Evolutionary conservation across 495 filamentous ascomycete species (phyloP).

Genomic region (Hypoxylon lienhwacheense): DNA sequence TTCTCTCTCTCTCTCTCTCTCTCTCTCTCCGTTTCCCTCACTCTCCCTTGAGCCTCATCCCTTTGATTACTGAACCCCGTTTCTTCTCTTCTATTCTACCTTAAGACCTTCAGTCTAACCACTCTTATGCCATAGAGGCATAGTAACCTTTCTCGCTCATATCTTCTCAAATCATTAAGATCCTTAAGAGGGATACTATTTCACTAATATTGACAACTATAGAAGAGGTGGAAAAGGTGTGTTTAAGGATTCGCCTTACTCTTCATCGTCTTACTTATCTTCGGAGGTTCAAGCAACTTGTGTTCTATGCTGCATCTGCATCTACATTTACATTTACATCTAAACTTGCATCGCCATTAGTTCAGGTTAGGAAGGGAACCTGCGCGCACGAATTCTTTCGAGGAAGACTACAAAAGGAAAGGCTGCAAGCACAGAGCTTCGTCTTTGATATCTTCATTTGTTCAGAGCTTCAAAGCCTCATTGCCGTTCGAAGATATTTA

Average conservation of each 20-base stretch:
- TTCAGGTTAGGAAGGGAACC: constrained; percentile 16
- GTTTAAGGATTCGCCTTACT: too few relatives aligned
- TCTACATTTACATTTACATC: constrained; percentile 13
- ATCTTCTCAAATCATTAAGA: not conserved
- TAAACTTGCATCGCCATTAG: constrained; percentile 12
- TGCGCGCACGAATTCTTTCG: constrained; percentile 21
- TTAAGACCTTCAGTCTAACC: too few relatives aligned
- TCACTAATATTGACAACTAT: constrained; percentile 22
- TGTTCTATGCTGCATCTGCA: constrained; percentile 21
- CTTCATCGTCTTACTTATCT: too few relatives aligned
- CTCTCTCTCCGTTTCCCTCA: constrained; percentile 12
- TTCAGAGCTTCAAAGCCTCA: constrained; percentile 20
- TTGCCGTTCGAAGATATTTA: constrained; percentile 17
- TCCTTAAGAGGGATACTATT: constrained; percentile 2
- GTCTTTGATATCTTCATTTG: constrained; percentile 47
- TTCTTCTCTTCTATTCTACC: too few relatives aligned
- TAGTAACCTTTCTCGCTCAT: not conserved
- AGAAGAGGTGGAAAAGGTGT: too few relatives aligned
- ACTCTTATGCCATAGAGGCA: not conserved
- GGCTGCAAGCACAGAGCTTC: constrained; percentile 57
- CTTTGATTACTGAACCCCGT: not conserved
- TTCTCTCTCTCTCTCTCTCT: not conserved
- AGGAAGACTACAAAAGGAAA: constrained; percentile 33
- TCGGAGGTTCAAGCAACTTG: constrained; percentile 20
- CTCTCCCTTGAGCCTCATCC: constrained; percentile 1